These are phyloP conservation scores for Leccinum ochraceum DNA, from an alignment of 768 basidiomycete genomes.

Conservation along the genomic window DNA sequence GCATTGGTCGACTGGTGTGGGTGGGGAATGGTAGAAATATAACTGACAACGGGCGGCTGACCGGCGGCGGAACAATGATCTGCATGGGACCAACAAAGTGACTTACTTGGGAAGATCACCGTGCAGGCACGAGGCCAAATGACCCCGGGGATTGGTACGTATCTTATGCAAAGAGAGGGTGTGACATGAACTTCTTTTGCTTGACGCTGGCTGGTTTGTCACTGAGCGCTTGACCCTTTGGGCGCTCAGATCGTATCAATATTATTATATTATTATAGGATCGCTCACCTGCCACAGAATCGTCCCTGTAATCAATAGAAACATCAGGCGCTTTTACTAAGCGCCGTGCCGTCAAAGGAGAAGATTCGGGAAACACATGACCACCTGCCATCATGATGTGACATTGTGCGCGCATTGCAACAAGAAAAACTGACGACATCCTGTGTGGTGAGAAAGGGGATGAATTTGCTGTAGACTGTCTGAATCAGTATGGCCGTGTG, in stretches of 20 bases:
- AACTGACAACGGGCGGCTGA: not conserved
- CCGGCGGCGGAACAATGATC: not conserved
- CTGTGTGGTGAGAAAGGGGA: conserved; percentile 2
- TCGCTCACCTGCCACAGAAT: not conserved
- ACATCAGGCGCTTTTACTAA: not conserved
- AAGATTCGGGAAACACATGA: not conserved
- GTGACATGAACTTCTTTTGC: not conserved
- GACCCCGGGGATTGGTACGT: not conserved
- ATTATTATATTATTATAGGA: not conserved
- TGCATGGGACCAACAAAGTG: not conserved
- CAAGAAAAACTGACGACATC: not conserved
- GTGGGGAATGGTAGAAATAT: not conserved
- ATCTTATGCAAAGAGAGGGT: not conserved
- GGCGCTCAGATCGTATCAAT: not conserved
- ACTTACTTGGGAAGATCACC: not conserved
- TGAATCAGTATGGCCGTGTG: not conserved
- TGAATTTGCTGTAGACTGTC: conserved; percentile 4
- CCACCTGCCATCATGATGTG: not conserved
- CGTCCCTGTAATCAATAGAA: not conserved
- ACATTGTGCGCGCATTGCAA: not conserved
- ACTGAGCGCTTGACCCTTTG: not conserved
- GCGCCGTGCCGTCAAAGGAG: not conserved
- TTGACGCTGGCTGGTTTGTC: not conserved
- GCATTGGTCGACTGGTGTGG: not conserved
- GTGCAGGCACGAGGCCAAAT: not conserved